Evolutionary conservation across 257 asterid species (phyloP).

Genomic region (Asclepias syriaca): DNA sequence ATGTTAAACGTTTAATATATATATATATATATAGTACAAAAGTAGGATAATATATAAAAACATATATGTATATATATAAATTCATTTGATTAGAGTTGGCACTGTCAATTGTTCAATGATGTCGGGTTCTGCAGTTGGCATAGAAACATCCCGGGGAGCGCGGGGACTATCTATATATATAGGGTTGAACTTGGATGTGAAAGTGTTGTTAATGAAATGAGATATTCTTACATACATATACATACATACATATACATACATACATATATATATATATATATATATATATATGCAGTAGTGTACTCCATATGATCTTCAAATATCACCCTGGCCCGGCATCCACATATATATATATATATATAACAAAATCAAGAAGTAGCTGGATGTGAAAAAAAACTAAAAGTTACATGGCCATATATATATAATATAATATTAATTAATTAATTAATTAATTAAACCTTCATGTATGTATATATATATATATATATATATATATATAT

Average conservation of each 20-base stretch:
- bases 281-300: no score
- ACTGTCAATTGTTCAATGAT: neutral
- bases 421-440: no score
- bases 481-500: no score
- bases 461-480: no score
- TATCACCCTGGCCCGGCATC: no score
- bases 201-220: neutral
- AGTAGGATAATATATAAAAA: neutral
- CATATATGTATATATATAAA: neutral
- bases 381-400: neutral
- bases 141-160: neutral
- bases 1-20: neutral
- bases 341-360: no score
- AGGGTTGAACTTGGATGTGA: neutral
- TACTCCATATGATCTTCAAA: neutral
- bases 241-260: no score
- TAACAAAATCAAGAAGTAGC: neutral
- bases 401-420: neutral
- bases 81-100: neutral
- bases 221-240: neutral
- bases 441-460: no score
- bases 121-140: constrained; percentile 6
- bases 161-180: no score
- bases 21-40: neutral
- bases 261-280: no score